Conservation (phyloP, 1,284 basidiomycete species). For the Hymenochaete sp. region DNA sequence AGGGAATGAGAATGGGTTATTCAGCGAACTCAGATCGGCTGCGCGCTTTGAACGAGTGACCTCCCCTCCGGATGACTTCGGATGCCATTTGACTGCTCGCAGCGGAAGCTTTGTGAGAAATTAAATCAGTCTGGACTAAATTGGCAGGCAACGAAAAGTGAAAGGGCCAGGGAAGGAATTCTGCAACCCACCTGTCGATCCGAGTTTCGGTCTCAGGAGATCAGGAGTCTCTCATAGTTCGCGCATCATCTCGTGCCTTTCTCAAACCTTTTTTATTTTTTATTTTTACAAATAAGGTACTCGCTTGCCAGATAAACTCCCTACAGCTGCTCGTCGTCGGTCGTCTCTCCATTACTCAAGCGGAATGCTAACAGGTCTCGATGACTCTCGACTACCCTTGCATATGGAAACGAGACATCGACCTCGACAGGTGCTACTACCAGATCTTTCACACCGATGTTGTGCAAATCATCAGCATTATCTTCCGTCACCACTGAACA, state of each 20-base stretch:
- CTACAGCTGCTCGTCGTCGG: too few species aligned
- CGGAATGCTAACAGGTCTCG: constrained; percentile 7
- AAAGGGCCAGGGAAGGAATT: constrained; percentile 86
- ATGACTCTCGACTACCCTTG: constrained; percentile 13
- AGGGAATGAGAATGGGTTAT: constrained; percentile 69
- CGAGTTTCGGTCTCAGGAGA: constrained; percentile 88
- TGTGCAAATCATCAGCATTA: not conserved
- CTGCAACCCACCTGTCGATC: constrained; percentile 72
- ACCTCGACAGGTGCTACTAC: constrained; percentile 1
- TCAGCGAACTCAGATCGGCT: constrained; percentile 48
- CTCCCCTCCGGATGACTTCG: constrained; percentile 89
- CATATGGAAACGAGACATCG: constrained; percentile 10
- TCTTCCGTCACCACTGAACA: constrained; percentile 1
- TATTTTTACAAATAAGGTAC: constrained; percentile 3
- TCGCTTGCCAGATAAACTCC: too few species aligned
- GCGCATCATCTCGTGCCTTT: constrained; percentile 64
- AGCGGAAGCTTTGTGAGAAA: constrained; percentile 54
- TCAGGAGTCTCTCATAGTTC: constrained; percentile 71
- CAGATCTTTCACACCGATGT: constrained; percentile 3
- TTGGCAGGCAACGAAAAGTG: constrained; percentile 66
- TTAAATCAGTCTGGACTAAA: constrained; percentile 64
- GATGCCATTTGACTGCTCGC: constrained; percentile 53
- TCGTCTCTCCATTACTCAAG: not conserved
- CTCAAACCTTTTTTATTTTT: constrained; percentile 58
- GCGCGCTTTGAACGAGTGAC: constrained; percentile 81